phyloP scores from a whole-genome alignment of 495 filamentous ascomycete species.

The Bacidia rubella region DNA sequence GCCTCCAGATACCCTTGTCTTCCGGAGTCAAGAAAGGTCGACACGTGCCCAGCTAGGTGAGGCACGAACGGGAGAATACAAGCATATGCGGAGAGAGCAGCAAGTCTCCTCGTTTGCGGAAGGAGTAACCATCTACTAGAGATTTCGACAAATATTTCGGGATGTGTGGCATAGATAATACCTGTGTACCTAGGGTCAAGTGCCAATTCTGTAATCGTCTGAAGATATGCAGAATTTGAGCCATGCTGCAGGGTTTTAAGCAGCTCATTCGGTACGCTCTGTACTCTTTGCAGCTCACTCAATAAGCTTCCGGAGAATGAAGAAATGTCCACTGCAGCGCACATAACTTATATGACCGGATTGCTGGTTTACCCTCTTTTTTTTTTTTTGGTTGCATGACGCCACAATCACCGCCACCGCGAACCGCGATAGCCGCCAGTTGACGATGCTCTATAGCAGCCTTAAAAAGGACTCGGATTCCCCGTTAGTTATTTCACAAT shows the following conservation, averaged over 20 bases:
- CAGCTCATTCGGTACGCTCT: slow-evolving; percentile 50
- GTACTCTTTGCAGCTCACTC: background rate
- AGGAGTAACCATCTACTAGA: slow-evolving; percentile 56
- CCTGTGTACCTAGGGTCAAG: slow-evolving; percentile 52
- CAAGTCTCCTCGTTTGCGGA: slow-evolving; percentile 23
- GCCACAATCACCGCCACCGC: background rate
- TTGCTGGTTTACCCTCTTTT: no score
- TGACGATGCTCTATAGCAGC: background rate
- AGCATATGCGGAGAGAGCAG: slow-evolving; percentile 57
- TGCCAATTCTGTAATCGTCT: slow-evolving; percentile 52
- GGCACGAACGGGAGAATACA: slow-evolving; percentile 68
- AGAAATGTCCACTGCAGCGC: slow-evolving; percentile 12
- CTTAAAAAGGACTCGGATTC: background rate
- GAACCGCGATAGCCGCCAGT: background rate
- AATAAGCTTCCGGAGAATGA: slow-evolving; percentile 5
- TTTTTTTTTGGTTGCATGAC: background rate
- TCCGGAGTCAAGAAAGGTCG: slow-evolving; percentile 5
- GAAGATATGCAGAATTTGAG: slow-evolving; percentile 50
- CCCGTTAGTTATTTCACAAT: background rate
- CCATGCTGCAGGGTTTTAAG: slow-evolving; percentile 48
- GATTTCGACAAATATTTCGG: slow-evolving; percentile 61
- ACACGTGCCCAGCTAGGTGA: slow-evolving; percentile 41
- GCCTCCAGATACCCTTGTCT: slow-evolving; percentile 4
- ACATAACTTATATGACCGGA: no score
- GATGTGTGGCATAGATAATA: slow-evolving; percentile 53